Evolutionary conservation across 2,329 filamentous ascomycete species (phyloP), one percentile per base, ranked within the genome.

Genomic region (Beauveria rudraprayagi): DNA sequence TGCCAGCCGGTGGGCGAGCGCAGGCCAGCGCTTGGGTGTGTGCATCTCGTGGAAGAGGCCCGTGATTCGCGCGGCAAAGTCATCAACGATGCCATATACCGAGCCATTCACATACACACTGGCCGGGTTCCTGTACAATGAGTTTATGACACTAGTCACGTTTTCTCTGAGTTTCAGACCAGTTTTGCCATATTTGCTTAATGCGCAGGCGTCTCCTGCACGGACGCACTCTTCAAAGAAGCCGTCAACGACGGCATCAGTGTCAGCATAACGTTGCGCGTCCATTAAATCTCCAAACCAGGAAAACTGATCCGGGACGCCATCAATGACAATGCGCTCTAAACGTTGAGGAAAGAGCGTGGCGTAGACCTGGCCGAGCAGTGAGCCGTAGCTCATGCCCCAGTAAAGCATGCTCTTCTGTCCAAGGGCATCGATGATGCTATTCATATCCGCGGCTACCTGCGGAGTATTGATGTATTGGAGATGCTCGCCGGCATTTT

Each of bases 391-490:
- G 57, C 73, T 76, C 57, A 76, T 71, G 0, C 77, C 77, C 75
- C 75, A 77, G 54, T 75, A 77, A 8, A 69, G 63, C 66, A 75
- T 68, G 1, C 68, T 64, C 50, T 72, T 55, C 28, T 70, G 64
- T 3, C 71, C 72, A 44, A 72, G 52, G 22, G 70, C 77, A 55
- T 80, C 75, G 1, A 81, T 68, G 30, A 81, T 80, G 14, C 69
- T 75, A 63, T 80, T 79, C 77, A 81, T 80, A 62, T 82, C 79
- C 37, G 78, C 76, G 10, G 77, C 79, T 1, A 77, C 78, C 65
- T 80, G 78, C 0, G 78, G 78, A 0, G 79, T 81, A 61, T 80
- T 80, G 62, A 80, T 68, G 62, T 80, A 79, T 8, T 64, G 64
- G 3, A 73, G 76, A 62, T 79, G 68, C 53, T 78, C 76, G 0